Conservation (phyloP, 164 flowering plant genomes). For the Magnolia officinalis region DNA sequence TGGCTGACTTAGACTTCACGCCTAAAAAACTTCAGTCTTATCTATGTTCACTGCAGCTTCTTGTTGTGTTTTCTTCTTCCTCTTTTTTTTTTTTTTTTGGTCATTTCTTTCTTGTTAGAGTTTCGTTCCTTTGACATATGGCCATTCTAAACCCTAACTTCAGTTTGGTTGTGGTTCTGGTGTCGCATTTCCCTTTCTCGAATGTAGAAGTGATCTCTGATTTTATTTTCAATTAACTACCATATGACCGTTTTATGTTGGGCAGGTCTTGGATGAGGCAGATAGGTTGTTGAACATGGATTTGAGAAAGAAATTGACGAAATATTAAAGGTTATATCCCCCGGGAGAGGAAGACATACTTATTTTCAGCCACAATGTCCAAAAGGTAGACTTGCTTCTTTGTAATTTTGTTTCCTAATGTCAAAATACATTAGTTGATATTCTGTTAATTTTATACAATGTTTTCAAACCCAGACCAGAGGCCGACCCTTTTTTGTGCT, state of each 20-base stretch:
- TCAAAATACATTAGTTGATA: background rate
- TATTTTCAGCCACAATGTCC: conserved; percentile 98
- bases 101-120: too few relatives aligned
- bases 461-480: too few relatives aligned
- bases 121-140: too few relatives aligned
- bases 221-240: background rate
- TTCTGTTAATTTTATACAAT: too few relatives aligned
- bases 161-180: background rate
- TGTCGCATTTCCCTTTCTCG: background rate
- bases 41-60: too few relatives aligned
- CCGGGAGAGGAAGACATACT: conserved; percentile 65
- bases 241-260: conserved; percentile 6
- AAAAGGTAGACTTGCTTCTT: conserved; percentile 50
- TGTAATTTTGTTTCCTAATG: background rate
- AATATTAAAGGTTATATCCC: conserved; percentile 72
- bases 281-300: conserved; percentile 90
- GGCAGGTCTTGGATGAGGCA: conserved; percentile 96
- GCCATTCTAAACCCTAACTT: too few relatives aligned
- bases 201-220: background rate
- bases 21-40: too few relatives aligned
- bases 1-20: too few relatives aligned
- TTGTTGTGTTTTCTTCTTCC: too few relatives aligned
- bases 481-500: too few relatives aligned
- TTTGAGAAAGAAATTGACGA: conserved; percentile 84
- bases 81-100: too few relatives aligned